Base-by-base conservation (phyloP, 2,329 filamentous ascomycete species). In the Penicillium sclerotigenum region DNA sequence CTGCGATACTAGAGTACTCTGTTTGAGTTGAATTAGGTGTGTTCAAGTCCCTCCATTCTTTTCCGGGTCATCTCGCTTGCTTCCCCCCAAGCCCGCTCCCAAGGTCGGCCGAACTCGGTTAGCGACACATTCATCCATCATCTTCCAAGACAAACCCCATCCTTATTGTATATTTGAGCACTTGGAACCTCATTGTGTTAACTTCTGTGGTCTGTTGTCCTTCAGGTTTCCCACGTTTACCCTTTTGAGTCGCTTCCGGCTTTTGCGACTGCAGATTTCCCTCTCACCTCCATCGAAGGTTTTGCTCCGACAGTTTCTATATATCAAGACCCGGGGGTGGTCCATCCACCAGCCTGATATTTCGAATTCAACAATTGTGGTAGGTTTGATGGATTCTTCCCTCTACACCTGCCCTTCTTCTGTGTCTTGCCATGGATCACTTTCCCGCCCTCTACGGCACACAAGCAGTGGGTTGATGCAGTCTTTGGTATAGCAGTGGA, bases 381-480 rank as follows among this genome's bases (percentile, higher is more conserved):
- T 73, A 72, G 69, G 72, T 74, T 67, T 53, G 70, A 71, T 68
- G 66, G 68, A 69, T 65, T 65, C 64, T 65, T 60, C 68, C 62
- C 58, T 62, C 54, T 59, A 61, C 57, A 59, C 54, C 54, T 60
- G 58, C 57, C 62, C 64, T 64, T 60, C 56, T 52, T 61, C 58
- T 63, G 61, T 62, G 59, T 61, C 63, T 61, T 59, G 66, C 53
- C 60, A 64, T 69, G 62, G 57, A 60, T 63, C 60, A 61, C 60
- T 52, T 61, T 58, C 60, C 56, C 49, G 49, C 57, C 49, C 47
- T 60, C 63, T 60, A 61, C 59, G 61, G 61, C 61, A 63, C 50
- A 65, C 58, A 65, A 68, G 60, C 68, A 69, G 59, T 63, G 64
- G 65, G 67, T 72, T 72, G 67, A 71, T 69, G 63, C 59, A 63